Base-by-base conservation (phyloP, 2,329 filamentous ascomycete genomes). In the Trichophyton benhamiae region DNA sequence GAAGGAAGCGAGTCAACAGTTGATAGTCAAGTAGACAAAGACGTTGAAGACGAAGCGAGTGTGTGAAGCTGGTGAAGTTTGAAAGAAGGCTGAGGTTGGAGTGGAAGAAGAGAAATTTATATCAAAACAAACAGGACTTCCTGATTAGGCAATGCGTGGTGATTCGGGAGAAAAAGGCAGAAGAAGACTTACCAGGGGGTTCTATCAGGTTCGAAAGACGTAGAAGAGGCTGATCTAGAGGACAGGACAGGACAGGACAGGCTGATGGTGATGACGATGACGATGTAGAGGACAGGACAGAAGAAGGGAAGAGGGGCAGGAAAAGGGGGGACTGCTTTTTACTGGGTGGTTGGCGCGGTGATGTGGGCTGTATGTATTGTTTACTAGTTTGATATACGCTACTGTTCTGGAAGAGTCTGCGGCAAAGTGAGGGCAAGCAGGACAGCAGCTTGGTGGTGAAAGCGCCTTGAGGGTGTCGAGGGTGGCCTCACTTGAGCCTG, bases 21-120 rank as follows among this genome's bases (percentile, higher is more conserved):
- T 30, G 48, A 33, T 27, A 48, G 22, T 25, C 22, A 22, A 42
- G 38, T 15, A 33, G 27, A 59, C 22, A 27, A 41, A 17, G 41
- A 30, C 38, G 59, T 44, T 60, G 62, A 58, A 27, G 60, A 55
- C 27, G 27, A 30, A 30, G 27, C 6, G 27, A 30, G 27, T 30
- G 27, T 30, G 27, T 30, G 27, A 30, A 30, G 27, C 27, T 30
- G 27, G 27, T 30, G 27, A 30, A 30, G 27, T 30, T 30, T 6
- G 6, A 25, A 57, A 36, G 25, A 27, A 27, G 49, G 27, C 27
- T 30, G 55, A 49, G 20, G 49, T 44, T 38, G 33, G 22, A 20
- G 55, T 13, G 30, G 41, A 17, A 49, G 44, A 53, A 44, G 30
- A 15, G 46, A 55, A 44, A 57, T 60, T 64, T 62, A 63, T 64